phyloP scores from a whole-genome alignment of 2,329 filamentous ascomycete species.

The Penicillium expansum region DNA sequence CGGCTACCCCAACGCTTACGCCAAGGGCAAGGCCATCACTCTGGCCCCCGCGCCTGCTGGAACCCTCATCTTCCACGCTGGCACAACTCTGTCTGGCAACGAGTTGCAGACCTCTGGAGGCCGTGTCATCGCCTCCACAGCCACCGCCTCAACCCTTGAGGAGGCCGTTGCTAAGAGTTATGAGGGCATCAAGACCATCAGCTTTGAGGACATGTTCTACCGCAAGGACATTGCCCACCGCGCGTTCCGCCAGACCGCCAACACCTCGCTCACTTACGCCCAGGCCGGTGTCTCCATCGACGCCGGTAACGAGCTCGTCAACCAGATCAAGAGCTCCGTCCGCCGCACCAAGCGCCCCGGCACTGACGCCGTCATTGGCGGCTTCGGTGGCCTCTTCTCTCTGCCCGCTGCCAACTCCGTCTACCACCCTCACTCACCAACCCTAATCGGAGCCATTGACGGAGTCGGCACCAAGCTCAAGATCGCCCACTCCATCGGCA shows the following conservation, averaged over 20 bases:
- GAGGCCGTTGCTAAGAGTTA: conserved; percentile 88
- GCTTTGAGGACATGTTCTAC: conserved; percentile 87
- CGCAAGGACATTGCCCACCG: conserved; percentile 88
- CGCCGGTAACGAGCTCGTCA: conserved; percentile 86
- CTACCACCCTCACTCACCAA: conserved; percentile 71
- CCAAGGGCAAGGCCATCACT: conserved; percentile 68
- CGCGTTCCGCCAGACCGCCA: conserved; percentile 41
- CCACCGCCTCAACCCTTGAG: conserved; percentile 70
- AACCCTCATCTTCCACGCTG: conserved; percentile 87
- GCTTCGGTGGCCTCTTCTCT: conserved; percentile 87
- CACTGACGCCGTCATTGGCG: conserved; percentile 89
- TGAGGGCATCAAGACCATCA: conserved; percentile 71
- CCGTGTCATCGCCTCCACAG: conserved; percentile 89
- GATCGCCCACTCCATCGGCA: conserved; percentile 83
- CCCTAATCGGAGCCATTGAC: conserved; percentile 91
- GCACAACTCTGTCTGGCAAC: conserved; percentile 65
- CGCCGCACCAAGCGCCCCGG: conserved; percentile 78
- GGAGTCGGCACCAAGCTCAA: conserved; percentile 96
- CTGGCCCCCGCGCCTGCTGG: conserved; percentile 54
- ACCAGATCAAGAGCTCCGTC: conserved; percentile 89
- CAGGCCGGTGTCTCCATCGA: conserved; percentile 92
- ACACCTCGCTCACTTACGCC: conserved; percentile 73
- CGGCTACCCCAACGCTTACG: conserved; percentile 84
- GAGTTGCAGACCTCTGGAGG: conserved; percentile 77
- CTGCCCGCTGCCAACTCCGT: conserved; percentile 65